phyloP scores from a whole-genome alignment of 768 basidiomycete genomes.

The Fistulinella prunicolor region DNA sequence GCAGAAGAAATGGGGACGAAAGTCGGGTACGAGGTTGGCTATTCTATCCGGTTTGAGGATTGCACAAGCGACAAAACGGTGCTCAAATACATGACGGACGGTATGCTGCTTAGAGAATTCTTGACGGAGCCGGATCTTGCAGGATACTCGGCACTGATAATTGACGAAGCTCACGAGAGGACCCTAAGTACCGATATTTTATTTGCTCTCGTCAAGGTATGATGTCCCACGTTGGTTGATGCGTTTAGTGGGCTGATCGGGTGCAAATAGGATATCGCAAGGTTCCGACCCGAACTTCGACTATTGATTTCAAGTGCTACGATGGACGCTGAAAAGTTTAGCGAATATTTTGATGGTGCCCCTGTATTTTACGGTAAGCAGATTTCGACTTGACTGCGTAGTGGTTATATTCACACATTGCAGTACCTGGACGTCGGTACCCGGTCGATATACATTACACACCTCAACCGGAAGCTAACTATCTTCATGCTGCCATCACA shows the following conservation, averaged over 20 bases:
- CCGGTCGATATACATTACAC: slow-evolving; percentile 99
- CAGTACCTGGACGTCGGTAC: slow-evolving; percentile 95
- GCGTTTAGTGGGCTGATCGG: slow-evolving; percentile 24
- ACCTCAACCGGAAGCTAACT: slow-evolving; percentile 98
- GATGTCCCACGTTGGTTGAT: slow-evolving; percentile 31
- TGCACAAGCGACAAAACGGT: slow-evolving; percentile 99
- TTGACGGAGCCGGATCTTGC: slow-evolving; percentile 96
- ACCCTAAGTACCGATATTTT: slow-evolving; percentile 98
- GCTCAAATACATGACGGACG: slow-evolving; percentile 99
- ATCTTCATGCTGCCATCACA: slow-evolving; percentile 96
- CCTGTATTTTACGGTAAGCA: slow-evolving; percentile 87
- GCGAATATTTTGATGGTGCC: slow-evolving; percentile 94
- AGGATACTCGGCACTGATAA: slow-evolving; percentile 91
- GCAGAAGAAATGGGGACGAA: slow-evolving; percentile 98
- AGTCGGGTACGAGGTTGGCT: slow-evolving; percentile 98
- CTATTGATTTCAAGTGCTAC: slow-evolving; percentile 95
- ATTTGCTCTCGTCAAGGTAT: slow-evolving; percentile 96
- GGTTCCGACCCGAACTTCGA: slow-evolving; percentile 92
- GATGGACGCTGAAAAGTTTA: slow-evolving; percentile 97
- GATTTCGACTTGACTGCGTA: not conserved
- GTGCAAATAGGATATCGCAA: slow-evolving; percentile 78
- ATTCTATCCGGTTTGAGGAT: slow-evolving; percentile 99
- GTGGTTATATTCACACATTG: slow-evolving; percentile 5
- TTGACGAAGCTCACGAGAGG: slow-evolving; percentile 98
- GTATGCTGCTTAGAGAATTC: slow-evolving; percentile 96